Evolutionary conservation across 441 rosid genomes (phyloP).

Genomic region (Melianthus villosus): DNA sequence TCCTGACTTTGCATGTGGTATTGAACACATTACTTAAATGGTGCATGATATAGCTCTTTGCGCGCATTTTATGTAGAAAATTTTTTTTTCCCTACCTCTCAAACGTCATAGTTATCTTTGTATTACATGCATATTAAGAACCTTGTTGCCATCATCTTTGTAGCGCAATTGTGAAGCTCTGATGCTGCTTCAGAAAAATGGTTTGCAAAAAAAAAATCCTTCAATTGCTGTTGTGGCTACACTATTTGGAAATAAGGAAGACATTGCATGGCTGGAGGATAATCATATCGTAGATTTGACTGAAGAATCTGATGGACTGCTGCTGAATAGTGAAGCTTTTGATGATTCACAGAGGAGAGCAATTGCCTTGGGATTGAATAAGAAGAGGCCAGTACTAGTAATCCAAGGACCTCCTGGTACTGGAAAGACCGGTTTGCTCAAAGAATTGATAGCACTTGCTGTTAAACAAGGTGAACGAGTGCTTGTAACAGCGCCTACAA

Average conservation of each 20-base stretch:
- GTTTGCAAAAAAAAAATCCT: slow-evolving; percentile 67
- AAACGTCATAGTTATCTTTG: slow-evolving; percentile 3
- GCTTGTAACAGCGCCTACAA: slow-evolving; percentile 86
- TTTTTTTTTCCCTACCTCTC: not conserved
- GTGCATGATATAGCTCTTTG: no score
- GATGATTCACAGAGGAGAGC: slow-evolving; percentile 65
- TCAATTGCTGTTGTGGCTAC: slow-evolving; percentile 67
- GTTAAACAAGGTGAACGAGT: slow-evolving; percentile 87
- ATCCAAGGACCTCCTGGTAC: slow-evolving; percentile 97
- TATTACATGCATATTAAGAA: slow-evolving; percentile 9
- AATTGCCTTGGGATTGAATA: slow-evolving; percentile 63
- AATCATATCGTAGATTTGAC: slow-evolving; percentile 40
- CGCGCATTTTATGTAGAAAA: no score
- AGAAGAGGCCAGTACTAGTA: slow-evolving; percentile 52
- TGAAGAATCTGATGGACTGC: slow-evolving; percentile 42
- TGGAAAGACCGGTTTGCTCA: slow-evolving; percentile 85
- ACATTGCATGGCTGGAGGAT: slow-evolving; percentile 48
- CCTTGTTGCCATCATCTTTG: slow-evolving; percentile 13
- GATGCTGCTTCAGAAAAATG: slow-evolving; percentile 85
- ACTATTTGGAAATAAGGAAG: slow-evolving; percentile 71
- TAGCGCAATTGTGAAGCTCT: slow-evolving; percentile 97
- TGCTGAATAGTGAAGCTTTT: slow-evolving; percentile 19
- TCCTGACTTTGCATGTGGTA: no score
- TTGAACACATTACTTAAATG: no score
- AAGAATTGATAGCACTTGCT: slow-evolving; percentile 53